Conservation (phyloP, 768 basidiomycete genomes). For the Suillus alpinus region DNA sequence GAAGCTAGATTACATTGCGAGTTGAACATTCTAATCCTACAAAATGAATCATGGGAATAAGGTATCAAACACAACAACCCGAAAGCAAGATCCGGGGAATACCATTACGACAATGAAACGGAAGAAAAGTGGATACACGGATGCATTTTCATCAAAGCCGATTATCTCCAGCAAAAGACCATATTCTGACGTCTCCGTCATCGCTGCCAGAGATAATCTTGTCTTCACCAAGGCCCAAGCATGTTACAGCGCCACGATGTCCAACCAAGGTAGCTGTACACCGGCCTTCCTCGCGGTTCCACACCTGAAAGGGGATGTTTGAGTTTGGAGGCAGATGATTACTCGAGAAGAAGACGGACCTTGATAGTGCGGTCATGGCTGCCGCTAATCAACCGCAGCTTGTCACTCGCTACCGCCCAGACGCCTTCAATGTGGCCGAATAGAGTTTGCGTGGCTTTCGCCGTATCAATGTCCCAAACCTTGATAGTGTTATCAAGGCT, state of each 20-base stretch:
- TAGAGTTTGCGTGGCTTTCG: constrained; percentile 72
- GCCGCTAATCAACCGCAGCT: constrained; percentile 85
- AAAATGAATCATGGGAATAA: not conserved
- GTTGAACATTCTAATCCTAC: not conserved
- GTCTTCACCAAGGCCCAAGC: constrained; percentile 86
- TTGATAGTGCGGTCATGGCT: constrained; percentile 98
- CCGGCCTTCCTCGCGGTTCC: constrained; percentile 86
- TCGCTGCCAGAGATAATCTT: constrained; percentile 97
- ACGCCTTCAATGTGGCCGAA: constrained; percentile 99
- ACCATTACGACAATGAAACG: not conserved
- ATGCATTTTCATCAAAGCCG: not conserved
- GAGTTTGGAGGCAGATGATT: constrained; percentile 1
- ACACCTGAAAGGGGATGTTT: constrained; percentile 54
- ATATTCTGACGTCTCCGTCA: constrained; percentile 83
- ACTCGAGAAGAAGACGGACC: constrained; percentile 43
- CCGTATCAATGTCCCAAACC: constrained; percentile 91
- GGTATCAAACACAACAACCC: not conserved
- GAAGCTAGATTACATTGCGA: not conserved
- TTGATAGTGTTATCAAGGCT: constrained; percentile 95
- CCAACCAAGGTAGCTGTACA: constrained; percentile 90
- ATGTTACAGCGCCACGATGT: constrained; percentile 92
- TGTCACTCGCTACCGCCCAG: constrained; percentile 93
- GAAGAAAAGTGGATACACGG: not conserved
- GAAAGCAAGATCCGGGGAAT: not conserved
- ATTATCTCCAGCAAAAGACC: constrained; percentile 56